These are phyloP conservation scores for Boletales sp. DNA, from an alignment of 768 basidiomycete genomes.

Conservation along the genomic window DNA sequence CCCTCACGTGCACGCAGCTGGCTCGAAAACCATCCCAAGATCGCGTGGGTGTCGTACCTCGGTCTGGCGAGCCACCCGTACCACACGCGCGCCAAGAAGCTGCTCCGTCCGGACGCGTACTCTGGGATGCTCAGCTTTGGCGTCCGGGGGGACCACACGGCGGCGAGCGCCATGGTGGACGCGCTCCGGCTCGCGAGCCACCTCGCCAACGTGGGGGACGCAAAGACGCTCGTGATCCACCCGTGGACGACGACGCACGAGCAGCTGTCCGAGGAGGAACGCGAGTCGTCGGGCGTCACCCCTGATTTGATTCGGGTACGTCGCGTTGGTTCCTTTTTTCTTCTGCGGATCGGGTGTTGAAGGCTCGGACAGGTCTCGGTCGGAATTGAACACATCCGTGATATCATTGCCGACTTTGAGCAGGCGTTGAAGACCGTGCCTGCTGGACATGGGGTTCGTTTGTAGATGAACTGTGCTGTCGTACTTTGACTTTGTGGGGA, in stretches of 20 bases:
- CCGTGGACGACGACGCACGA: slow-evolving; percentile 59
- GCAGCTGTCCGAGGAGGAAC: slow-evolving; percentile 49
- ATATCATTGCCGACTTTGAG: slow-evolving; percentile 14
- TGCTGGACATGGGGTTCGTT: slow-evolving; percentile 17
- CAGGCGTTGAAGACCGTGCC: slow-evolving; percentile 3
- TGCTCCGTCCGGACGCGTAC: slow-evolving; percentile 50
- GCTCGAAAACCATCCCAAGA: slow-evolving; percentile 60
- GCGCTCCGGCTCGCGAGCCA: slow-evolving; percentile 65
- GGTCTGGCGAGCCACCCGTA: slow-evolving; percentile 63
- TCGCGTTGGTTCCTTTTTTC: neutral
- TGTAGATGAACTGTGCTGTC: too few species aligned
- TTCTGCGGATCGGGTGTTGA: too few species aligned
- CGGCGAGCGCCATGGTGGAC: slow-evolving; percentile 64
- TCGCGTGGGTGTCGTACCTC: slow-evolving; percentile 77
- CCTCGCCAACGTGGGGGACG: slow-evolving; percentile 68
- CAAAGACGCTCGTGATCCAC: slow-evolving; percentile 62
- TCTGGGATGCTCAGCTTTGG: slow-evolving; percentile 82
- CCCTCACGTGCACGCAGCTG: slow-evolving; percentile 25
- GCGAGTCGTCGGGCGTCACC: slow-evolving; percentile 45
- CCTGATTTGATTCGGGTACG: slow-evolving; percentile 55
- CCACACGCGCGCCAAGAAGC: slow-evolving; percentile 52
- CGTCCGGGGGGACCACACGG: slow-evolving; percentile 51
- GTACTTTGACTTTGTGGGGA: too few species aligned
- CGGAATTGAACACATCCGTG: slow-evolving; percentile 15
- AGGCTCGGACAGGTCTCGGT: slow-evolving; percentile 7